phyloP scores from a whole-genome alignment of 2,329 filamentous ascomycete species.

The Colletotrichum tabaci region DNA sequence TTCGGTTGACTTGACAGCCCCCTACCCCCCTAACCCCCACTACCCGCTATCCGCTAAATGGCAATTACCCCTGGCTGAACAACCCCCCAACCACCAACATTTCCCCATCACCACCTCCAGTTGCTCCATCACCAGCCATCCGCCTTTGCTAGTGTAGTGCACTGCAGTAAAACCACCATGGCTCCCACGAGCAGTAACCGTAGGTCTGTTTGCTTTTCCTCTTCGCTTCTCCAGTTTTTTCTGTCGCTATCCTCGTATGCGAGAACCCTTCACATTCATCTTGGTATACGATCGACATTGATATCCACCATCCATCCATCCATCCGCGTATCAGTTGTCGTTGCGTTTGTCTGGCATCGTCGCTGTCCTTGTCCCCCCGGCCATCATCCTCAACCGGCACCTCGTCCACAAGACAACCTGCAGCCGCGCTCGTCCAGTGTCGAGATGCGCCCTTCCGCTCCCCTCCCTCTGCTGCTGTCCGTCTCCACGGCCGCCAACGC shows the following conservation, averaged over 20 bases:
- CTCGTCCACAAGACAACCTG: not conserved
- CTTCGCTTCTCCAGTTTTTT: slow-evolving; percentile 35
- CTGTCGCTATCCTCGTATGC: not conserved
- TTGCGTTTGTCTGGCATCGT: no score
- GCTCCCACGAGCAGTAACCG: slow-evolving; percentile 23
- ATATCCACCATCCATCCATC: slow-evolving; percentile 17
- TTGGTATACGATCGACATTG: slow-evolving; percentile 21
- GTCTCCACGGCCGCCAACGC: slow-evolving; percentile 46
- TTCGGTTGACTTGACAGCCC: not conserved
- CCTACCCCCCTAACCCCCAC: slow-evolving; percentile 16
- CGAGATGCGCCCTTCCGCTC: slow-evolving; percentile 51
- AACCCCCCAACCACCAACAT: slow-evolving; percentile 44
- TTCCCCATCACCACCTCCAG: slow-evolving; percentile 35
- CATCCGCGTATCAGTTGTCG: not conserved
- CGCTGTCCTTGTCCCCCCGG: no score
- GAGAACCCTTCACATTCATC: not conserved
- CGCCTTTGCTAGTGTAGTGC: slow-evolving; percentile 33
- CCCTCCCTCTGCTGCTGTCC: slow-evolving; percentile 47
- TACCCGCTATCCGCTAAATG: not conserved
- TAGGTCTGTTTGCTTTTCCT: slow-evolving; percentile 28
- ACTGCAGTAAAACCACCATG: slow-evolving; percentile 41
- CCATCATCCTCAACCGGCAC: not conserved
- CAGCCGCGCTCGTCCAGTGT: not conserved
- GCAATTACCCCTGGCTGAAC: slow-evolving; percentile 17
- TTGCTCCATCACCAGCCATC: slow-evolving; percentile 40